Evolutionary conservation across 1,284 basidiomycete genomes (phyloP).

Genomic region (Paramarasmius palmivorus): DNA sequence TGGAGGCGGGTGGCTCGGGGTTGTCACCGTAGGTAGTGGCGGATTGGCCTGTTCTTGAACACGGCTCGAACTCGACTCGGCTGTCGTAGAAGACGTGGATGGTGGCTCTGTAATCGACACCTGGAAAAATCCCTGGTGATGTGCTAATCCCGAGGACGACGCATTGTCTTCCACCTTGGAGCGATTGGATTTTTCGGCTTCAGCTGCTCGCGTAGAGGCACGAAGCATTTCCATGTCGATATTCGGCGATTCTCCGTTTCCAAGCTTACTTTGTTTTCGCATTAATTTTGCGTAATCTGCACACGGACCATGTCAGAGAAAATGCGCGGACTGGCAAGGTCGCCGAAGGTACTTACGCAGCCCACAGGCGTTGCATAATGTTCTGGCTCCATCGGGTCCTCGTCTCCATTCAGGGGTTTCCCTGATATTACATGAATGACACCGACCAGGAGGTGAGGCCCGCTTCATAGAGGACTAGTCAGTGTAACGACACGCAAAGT

Average conservation of each 20-base stretch:
- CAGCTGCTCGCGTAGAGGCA: constrained; percentile 66
- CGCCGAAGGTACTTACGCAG: constrained; percentile 56
- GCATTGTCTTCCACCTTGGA: constrained; percentile 28
- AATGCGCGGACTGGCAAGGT: constrained; percentile 9
- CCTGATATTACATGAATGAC: constrained; percentile 80
- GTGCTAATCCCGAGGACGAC: constrained; percentile 25
- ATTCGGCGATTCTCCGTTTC: constrained; percentile 49
- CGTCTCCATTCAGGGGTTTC: constrained; percentile 85
- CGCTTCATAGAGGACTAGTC: constrained; percentile 47
- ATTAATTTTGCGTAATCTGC: constrained; percentile 78
- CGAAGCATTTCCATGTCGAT: constrained; percentile 76
- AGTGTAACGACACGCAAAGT: constrained; percentile 21
- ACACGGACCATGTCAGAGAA: constrained; percentile 7
- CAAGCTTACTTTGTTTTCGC: constrained; percentile 68
- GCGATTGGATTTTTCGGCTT: constrained; percentile 37
- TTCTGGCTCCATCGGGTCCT: constrained; percentile 77
- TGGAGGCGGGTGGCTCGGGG: constrained; percentile 20
- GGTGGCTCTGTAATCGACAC: constrained; percentile 22
- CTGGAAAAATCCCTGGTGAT: constrained; percentile 59
- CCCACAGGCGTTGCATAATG: constrained; percentile 81
- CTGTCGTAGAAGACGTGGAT: constrained; percentile 3
- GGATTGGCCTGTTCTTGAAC: constrained; percentile 18
- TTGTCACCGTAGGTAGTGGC: constrained; percentile 29
- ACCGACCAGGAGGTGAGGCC: constrained; percentile 79
- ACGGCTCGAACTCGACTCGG: background rate